Conservation (phyloP, 192 early-diverging fungal species). For the Entomortierella lignicola region DNA sequence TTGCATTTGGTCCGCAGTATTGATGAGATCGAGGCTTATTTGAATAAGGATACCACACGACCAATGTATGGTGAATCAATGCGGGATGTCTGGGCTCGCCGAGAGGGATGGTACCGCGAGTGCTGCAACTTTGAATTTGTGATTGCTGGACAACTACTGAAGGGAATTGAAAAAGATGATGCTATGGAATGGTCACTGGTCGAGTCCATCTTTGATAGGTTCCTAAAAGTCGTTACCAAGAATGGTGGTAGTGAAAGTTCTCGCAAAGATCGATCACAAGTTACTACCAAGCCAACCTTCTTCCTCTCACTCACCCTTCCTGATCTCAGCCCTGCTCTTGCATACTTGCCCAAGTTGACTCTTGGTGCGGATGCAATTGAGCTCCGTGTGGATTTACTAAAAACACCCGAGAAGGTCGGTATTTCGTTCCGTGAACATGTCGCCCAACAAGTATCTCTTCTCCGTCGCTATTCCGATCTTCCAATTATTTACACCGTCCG, state of each 20-base stretch:
- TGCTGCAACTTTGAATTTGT: constrained; percentile 89
- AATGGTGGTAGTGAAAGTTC: constrained; percentile 23
- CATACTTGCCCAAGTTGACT: constrained; percentile 68
- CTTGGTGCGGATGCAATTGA: constrained; percentile 92
- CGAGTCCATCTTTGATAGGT: constrained; percentile 79
- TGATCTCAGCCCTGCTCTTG: constrained; percentile 65
- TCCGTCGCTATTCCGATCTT: constrained; percentile 75
- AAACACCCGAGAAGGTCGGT: constrained; percentile 41
- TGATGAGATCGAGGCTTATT: constrained; percentile 81
- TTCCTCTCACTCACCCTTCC: constrained; percentile 91
- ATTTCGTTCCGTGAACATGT: constrained; percentile 71
- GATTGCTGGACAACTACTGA: constrained; percentile 62
- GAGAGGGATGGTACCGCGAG: constrained; percentile 80
- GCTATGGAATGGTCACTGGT: constrained; percentile 75
- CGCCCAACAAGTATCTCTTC: constrained; percentile 79
- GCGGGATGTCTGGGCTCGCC: constrained; percentile 80
- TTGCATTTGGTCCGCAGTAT: constrained; percentile 88
- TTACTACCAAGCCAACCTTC: constrained; percentile 65
- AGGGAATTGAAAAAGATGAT: constrained; percentile 57
- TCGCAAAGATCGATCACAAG: constrained; percentile 25
- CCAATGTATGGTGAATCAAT: constrained; percentile 89
- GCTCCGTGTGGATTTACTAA: constrained; percentile 90
- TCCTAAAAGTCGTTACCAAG: constrained; percentile 73
- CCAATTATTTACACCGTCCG: constrained; percentile 97
- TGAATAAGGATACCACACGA: constrained; percentile 83